Percentiles rank a stretch among this genome's conserved stretches.
Evolutionary conservation across 2,329 filamentous ascomycete species (phyloP).

Genomic region (Aureobasidium subglaciale): DNA sequence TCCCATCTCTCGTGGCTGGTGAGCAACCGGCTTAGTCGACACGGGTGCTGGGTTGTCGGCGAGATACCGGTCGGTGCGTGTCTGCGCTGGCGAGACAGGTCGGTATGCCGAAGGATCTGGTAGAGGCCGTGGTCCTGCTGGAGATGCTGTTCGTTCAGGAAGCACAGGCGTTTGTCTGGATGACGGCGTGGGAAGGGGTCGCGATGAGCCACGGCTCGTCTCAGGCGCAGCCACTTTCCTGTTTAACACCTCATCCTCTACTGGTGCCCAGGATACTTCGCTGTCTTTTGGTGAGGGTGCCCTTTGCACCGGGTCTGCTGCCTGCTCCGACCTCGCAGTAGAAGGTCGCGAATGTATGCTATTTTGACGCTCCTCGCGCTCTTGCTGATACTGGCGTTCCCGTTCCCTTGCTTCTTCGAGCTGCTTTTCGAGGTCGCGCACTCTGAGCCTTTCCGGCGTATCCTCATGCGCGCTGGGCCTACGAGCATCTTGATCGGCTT

Average conservation of each 20-base stretch:
- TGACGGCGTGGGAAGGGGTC: slow-evolving; percentile 27
- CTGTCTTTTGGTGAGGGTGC: slow-evolving; percentile 39
- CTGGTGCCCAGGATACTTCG: slow-evolving; percentile 58
- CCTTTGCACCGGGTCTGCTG: slow-evolving; percentile 8
- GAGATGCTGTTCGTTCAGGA: slow-evolving; percentile 19
- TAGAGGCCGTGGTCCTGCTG: slow-evolving; percentile 14
- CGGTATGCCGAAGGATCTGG: slow-evolving; percentile 39
- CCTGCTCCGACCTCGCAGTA: not conserved
- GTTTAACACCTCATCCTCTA: slow-evolving; percentile 58
- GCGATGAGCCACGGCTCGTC: slow-evolving; percentile 17
- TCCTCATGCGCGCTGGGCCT: slow-evolving; percentile 32
- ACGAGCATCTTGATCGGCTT: slow-evolving; percentile 54
- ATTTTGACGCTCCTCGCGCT: slow-evolving; percentile 46
- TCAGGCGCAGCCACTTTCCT: slow-evolving; percentile 46
- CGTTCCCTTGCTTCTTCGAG: slow-evolving; percentile 61
- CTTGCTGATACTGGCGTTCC: slow-evolving; percentile 56
- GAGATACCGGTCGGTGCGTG: slow-evolving; percentile 53
- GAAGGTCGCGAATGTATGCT: slow-evolving; percentile 26
- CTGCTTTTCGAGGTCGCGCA: slow-evolving; percentile 72
- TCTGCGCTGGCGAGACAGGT: slow-evolving; percentile 25
- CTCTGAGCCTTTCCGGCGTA: slow-evolving; percentile 56
- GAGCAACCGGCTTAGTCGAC: slow-evolving; percentile 28
- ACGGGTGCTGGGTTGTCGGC: slow-evolving; percentile 48
- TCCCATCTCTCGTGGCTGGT: slow-evolving; percentile 45
- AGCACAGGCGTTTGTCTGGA: slow-evolving; percentile 29